Conservation (phyloP, 352 stramenopile genomes). For the Globisporangium paddicum region DNA sequence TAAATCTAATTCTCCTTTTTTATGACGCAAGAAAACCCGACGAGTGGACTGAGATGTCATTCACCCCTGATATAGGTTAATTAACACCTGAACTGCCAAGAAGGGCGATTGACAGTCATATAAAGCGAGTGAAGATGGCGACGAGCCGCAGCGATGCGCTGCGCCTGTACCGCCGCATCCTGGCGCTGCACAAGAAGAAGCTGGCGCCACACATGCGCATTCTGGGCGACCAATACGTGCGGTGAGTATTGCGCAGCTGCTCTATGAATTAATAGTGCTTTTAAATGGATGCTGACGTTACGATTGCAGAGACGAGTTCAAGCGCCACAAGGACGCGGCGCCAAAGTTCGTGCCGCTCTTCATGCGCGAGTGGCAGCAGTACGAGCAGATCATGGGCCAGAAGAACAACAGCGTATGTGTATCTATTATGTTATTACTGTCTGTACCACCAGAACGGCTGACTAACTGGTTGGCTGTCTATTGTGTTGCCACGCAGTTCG, state of each 20-base stretch:
- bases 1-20: not conserved
- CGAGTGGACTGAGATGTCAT: not conserved
- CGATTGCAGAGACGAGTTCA: slow-evolving; percentile 66
- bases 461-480: not conserved
- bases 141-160: slow-evolving; percentile 38
- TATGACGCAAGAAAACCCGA: not conserved
- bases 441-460: not conserved
- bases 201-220: slow-evolving; percentile 79
- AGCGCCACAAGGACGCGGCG: slow-evolving; percentile 72
- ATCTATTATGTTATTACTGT: not conserved
- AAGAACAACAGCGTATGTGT: slow-evolving; percentile 44
- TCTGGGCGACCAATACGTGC: slow-evolving; percentile 79
- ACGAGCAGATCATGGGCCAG: slow-evolving; percentile 42
- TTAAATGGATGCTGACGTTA: not conserved
- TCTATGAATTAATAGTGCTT: too few species aligned
- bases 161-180: slow-evolving; percentile 71
- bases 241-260: too few species aligned
- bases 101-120: not conserved
- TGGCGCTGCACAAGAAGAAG: slow-evolving; percentile 71
- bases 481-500: slow-evolving; percentile 33
- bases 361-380: slow-evolving; percentile 74
- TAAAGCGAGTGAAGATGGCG: slow-evolving; percentile 13
- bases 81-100: not conserved
- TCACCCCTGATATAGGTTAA: not conserved
- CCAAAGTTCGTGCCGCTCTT: slow-evolving; percentile 77